Evolutionary conservation across 2,329 filamentous ascomycete genomes (phyloP), one percentile per base, ranked within the genome.

Genomic region (Apiospora pterosperma): DNA sequence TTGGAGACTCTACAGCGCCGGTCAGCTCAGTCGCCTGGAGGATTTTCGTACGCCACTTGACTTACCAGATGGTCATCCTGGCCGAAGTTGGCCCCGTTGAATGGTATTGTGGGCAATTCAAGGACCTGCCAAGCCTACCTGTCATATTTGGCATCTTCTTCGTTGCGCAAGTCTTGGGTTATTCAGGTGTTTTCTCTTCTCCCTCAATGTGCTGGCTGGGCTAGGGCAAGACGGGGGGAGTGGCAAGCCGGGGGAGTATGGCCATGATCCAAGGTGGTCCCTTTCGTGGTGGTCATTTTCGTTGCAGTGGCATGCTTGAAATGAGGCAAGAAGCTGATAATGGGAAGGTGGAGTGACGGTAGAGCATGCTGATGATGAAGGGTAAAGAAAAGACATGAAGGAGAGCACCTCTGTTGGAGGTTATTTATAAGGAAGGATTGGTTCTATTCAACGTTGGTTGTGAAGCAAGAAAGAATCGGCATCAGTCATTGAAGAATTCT

Each of bases 1-100:
- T 16, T 87, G 84, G 84, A 84, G 87, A 63, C 87, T 85, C 70
- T 85, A 84, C 73, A 80, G 78, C 63, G 83, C 82, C 2, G 48
- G 81, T 85, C 65, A 84, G 84, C 71, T 79, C 79, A 25, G 74
- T 84, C 60, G 69, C 81, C 0, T 85, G 81, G 81, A 68, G 66
- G 5, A 85, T 85, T 38, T 79, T 81, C 1, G 74, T 84, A 28
- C 77, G 82, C 4, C 82, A 85, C 68, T 76, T 84, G 4, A 78
- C 78, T 31, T 83, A 76, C 70, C 76, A 74, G 60, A 64, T 83
- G 3, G 69, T 77, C 2, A 77, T 74, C 41, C 70, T 84, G 60
- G 70, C 79, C 19, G 70, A 76, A 7, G 80, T 78, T 3, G 73
- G 84, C 10, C 78, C 80, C 1, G 76, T 84, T 34, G 80, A 73